Evolutionary conservation across 768 basidiomycete genomes (phyloP).

Genomic region (Boletales sp.): DNA sequence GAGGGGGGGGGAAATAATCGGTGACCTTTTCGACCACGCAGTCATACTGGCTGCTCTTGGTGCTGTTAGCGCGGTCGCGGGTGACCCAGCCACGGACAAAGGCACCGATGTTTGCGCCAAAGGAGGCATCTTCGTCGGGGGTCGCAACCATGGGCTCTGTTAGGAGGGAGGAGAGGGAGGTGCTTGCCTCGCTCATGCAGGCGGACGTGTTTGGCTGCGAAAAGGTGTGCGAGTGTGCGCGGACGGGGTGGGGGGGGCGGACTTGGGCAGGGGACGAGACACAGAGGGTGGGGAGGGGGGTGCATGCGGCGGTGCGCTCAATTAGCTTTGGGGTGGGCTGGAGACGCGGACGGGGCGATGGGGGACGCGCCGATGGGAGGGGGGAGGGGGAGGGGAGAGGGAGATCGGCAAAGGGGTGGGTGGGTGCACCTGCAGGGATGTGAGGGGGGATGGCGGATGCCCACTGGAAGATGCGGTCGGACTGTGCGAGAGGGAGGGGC

Average conservation of each 20-base stretch:
- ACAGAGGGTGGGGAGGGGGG: conserved; percentile 45
- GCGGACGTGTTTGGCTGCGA: conserved; percentile 33
- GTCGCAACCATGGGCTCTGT: conserved; percentile 38
- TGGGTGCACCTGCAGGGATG: conserved; percentile 29
- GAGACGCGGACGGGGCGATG: conserved; percentile 19
- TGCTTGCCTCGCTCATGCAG: conserved; percentile 38
- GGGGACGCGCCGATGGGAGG: conserved; percentile 7
- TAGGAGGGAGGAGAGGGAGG: conserved; percentile 52
- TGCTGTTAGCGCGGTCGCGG: conserved; percentile 22
- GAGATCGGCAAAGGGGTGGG: conserved; percentile 25
- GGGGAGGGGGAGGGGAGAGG: conserved; percentile 1
- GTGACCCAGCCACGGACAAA: conserved; percentile 30
- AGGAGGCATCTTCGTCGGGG: conserved; percentile 38
- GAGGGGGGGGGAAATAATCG: conserved; percentile 26
- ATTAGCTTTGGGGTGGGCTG: conserved; percentile 34
- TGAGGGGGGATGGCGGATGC: conserved; percentile 30
- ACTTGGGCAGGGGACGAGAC: conserved; percentile 41
- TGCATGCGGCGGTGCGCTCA: conserved; percentile 28
- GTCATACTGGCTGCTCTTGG: conserved; percentile 26
- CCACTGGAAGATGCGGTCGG: conserved; percentile 27
- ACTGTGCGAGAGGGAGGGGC: neutral
- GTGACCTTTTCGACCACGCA: conserved; percentile 29
- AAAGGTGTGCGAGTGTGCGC: conserved; percentile 34
- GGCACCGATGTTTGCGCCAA: conserved; percentile 46
- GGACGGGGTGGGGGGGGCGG: conserved; percentile 24